These are phyloP conservation scores for Gardenia jasminoides DNA, from an alignment of 257 asterid genomes.

Conservation along the genomic window DNA sequence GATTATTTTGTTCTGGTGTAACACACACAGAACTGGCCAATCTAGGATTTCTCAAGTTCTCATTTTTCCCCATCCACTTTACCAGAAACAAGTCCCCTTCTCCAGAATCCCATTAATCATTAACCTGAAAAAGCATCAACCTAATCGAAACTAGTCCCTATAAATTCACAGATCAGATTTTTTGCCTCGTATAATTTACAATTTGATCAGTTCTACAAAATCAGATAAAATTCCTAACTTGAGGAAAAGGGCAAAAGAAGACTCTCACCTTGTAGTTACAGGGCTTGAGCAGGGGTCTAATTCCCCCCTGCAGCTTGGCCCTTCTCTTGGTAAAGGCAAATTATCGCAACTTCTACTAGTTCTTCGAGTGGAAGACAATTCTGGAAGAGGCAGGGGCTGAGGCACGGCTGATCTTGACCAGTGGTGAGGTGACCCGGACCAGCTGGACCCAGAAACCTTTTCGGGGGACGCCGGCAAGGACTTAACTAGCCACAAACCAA, in stretches of 20 bases:
- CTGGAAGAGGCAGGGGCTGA: conserved; percentile 78
- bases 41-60: neutral
- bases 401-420: conserved; percentile 77
- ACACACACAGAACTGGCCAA: neutral
- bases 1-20: neutral
- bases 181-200: neutral
- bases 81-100: neutral
- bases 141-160: neutral
- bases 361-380: conserved; percentile 21
- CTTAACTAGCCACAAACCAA: conserved; percentile 40
- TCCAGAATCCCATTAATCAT: neutral
- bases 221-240: neutral
- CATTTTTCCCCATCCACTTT: neutral
- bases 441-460: conserved; percentile 29
- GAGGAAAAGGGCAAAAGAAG: neutral
- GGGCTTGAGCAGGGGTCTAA: conserved; percentile 22
- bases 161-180: too few species aligned
- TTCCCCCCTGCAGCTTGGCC: conserved; percentile 15
- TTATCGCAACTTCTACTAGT: conserved; percentile 17
- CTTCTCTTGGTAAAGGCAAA: conserved; percentile 21
- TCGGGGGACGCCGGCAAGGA: conserved; percentile 64
- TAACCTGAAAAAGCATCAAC: neutral
- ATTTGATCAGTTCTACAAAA: neutral
- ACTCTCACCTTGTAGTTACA: conserved; percentile 32
- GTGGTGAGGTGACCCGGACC: conserved; percentile 31